A percentile compares a stretch with the other conserved stretches of the same genome.
These are phyloP conservation scores for barley (Hordeum vulgare) DNA, from an alignment of 176 grass and related monocot genomes.

Conservation along the genomic window MorexV3_pseudomolecules_assembly NC_058521.1:304373104-304373603, in stretches of 20 bases:
- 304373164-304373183: neutral
- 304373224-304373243: neutral
- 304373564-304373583: neutral
- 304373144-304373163: neutral
- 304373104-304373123: neutral
- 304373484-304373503: neutral
- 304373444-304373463: neutral
- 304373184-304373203: neutral
- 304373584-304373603: no score
- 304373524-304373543: neutral
- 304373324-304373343: neutral
- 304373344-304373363: neutral
- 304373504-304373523: neutral
- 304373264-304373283: neutral
- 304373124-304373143: neutral
- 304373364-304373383: neutral
- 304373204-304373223: neutral
- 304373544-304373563: neutral
- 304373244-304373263: slow-evolving; percentile 3
- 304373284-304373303: neutral
- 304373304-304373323: neutral
- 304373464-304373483: neutral
- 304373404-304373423: neutral
- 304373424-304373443: neutral
- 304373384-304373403: neutral